Evolutionary conservation across 441 rosid species (phyloP).

Genomic region (Biscutella laevigata): DNA sequence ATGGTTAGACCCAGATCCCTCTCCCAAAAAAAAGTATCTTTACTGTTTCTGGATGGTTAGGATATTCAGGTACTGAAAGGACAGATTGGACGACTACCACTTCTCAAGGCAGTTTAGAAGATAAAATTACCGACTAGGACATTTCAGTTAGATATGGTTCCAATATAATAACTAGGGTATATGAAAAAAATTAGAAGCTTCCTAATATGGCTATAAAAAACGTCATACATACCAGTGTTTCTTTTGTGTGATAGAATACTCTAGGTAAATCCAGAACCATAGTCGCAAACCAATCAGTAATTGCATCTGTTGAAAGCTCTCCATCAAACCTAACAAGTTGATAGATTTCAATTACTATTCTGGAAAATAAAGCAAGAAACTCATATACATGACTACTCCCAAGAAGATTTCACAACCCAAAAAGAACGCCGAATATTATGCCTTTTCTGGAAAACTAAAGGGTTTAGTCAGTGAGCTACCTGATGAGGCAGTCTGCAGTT

Average conservation of each 20-base stretch:
- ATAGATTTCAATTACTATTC: not conserved
- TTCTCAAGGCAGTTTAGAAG: conserved; percentile 10
- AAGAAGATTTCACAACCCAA: not conserved
- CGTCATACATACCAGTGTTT: conserved; percentile 55
- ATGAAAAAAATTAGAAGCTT: not conserved
- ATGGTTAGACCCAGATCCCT: conserved; percentile 9
- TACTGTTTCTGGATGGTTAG: conserved; percentile 1
- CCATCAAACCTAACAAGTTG: conserved; percentile 61
- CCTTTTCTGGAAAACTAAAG: not conserved
- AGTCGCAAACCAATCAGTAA: conserved; percentile 86
- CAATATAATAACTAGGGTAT: too few relatives aligned
- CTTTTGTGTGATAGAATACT: conserved; percentile 77
- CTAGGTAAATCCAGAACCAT: conserved; percentile 67
- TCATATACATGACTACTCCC: conserved; percentile 3
- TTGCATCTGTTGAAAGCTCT: conserved; percentile 65
- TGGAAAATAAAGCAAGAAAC: conserved; percentile 1
- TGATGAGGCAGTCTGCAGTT: conserved; percentile 52
- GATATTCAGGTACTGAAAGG: not conserved
- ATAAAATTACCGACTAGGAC: not conserved
- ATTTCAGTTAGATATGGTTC: conserved; percentile 1
- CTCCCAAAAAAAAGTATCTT: conserved; percentile 3
- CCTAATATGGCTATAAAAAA: not conserved
- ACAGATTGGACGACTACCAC: not conserved
- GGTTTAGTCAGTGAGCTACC: conserved; percentile 41
- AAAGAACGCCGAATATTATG: not conserved